These are phyloP conservation scores for Cladosporium oxysporum DNA, from an alignment of 2,329 filamentous ascomycete genomes.

Conservation along the genomic window DNA sequence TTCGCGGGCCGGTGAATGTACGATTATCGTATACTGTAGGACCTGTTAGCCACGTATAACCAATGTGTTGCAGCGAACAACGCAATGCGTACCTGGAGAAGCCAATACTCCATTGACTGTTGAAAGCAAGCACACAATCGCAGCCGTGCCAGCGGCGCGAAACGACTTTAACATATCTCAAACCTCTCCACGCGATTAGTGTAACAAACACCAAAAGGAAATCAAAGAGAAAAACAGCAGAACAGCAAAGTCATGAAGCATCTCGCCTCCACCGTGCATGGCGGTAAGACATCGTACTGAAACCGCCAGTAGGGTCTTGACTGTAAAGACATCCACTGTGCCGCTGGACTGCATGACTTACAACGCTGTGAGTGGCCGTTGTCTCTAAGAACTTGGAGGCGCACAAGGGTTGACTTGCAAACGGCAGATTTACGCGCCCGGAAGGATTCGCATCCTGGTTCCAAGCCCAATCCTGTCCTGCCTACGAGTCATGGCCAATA, in stretches of 20 bases:
- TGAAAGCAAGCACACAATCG: not conserved
- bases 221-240: not conserved
- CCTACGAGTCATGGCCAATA: not conserved
- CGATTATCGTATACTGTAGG: not conserved
- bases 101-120: not conserved
- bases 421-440: constrained; percentile 1
- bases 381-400: not conserved
- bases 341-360: not conserved
- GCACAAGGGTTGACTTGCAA: constrained; percentile 10
- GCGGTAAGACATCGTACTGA: not conserved
- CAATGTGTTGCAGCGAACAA: not conserved
- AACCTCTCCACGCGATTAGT: not conserved
- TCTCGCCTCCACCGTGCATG: not conserved
- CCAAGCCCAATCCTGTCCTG: not conserved
- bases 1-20: not conserved
- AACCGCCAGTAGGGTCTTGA: not conserved
- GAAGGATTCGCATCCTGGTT: constrained; percentile 3
- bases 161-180: not conserved
- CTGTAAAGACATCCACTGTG: not conserved
- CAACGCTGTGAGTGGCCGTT: not conserved
- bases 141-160: not conserved
- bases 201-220: not conserved
- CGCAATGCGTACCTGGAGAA: not conserved
- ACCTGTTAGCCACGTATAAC: not conserved
- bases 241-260: not conserved